A percentile compares a stretch with the other conserved stretches of the same genome.
Evolutionary conservation across 2,329 filamentous ascomycete genomes (phyloP).

Genomic region (Fusarium stilboides): DNA sequence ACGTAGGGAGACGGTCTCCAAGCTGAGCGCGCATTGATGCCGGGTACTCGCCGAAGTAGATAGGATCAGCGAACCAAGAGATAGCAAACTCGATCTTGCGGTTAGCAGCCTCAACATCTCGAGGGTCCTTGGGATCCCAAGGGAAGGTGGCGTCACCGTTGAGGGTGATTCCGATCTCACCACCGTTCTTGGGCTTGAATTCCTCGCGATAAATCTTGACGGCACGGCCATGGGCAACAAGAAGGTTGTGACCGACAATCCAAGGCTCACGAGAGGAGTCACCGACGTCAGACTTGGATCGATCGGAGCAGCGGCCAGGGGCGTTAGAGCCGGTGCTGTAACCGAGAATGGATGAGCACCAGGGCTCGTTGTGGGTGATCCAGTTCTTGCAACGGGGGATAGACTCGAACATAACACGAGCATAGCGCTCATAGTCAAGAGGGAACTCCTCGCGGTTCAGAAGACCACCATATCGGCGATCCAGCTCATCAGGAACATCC

Average conservation of each 20-base stretch:
- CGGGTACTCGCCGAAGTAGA: constrained; percentile 89
- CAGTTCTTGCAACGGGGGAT: constrained; percentile 86
- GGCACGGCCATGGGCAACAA: constrained; percentile 84
- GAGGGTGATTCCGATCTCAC: constrained; percentile 88
- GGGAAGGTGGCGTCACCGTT: constrained; percentile 89
- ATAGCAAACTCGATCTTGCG: constrained; percentile 91
- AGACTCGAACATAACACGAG: constrained; percentile 80
- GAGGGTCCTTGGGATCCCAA: constrained; percentile 83
- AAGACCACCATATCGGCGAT: constrained; percentile 86
- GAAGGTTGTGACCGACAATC: constrained; percentile 84
- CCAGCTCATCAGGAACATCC: constrained; percentile 85
- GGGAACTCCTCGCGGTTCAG: constrained; percentile 87
- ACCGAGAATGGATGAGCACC: constrained; percentile 85
- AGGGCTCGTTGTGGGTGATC: constrained; percentile 94
- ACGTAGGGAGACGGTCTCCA: constrained; percentile 81
- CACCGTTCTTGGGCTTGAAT: constrained; percentile 80
- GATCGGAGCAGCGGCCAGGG: constrained; percentile 85
- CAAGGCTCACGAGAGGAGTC: constrained; percentile 85
- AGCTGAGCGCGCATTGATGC: constrained; percentile 87
- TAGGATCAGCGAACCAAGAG: constrained; percentile 89
- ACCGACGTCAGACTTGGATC: constrained; percentile 77
- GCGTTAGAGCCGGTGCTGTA: constrained; percentile 85
- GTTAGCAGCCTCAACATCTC: constrained; percentile 81
- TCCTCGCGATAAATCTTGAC: constrained; percentile 88
- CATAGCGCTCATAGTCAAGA: constrained; percentile 84